A percentile compares a stretch with the other conserved stretches of the same genome.
These are phyloP conservation scores for Penicillium odoratum DNA, from an alignment of 495 filamentous ascomycete species.

Conservation along the genomic window DNA sequence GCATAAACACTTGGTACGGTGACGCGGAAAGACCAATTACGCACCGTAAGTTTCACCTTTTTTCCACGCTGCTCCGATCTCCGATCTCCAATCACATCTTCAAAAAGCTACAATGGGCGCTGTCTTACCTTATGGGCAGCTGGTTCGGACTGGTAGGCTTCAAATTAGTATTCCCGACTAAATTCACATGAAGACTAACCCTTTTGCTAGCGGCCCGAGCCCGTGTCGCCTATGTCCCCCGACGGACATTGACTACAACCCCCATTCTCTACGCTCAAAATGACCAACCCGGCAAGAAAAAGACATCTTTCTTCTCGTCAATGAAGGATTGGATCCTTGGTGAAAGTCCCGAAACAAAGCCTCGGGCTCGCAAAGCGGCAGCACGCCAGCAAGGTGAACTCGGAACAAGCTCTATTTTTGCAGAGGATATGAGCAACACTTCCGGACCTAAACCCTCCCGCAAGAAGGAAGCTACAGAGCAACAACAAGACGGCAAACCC, in stretches of 20 bases:
- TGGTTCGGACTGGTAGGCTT: conserved; percentile 41
- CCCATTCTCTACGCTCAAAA: conserved; percentile 27
- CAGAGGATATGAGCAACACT: conserved; percentile 32
- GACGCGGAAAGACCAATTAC: conserved; percentile 18
- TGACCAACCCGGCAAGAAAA: conserved; percentile 11
- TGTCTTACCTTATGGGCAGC: conserved; percentile 40
- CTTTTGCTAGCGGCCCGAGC: conserved; percentile 34
- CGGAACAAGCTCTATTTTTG: conserved; percentile 45
- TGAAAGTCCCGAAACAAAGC: conserved; percentile 25
- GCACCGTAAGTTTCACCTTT: conserved; percentile 35
- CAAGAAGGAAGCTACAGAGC: conserved; percentile 19
- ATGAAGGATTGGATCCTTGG: conserved; percentile 45
- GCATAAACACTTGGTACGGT: conserved; percentile 16
- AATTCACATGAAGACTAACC: conserved; percentile 1
- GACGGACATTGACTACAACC: conserved; percentile 42
- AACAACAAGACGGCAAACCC: not conserved
- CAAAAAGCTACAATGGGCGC: conserved; percentile 43
- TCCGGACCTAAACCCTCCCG: conserved; percentile 32
- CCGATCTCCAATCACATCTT: conserved; percentile 13
- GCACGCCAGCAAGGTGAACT: conserved; percentile 40
- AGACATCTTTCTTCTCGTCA: conserved; percentile 25
- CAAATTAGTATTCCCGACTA: not conserved
- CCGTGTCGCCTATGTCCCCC: conserved; percentile 39
- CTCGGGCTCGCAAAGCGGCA: conserved; percentile 29
- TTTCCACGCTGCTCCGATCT: conserved; percentile 21